Evolutionary conservation across 495 filamentous ascomycete species (phyloP).

Genomic region (Neurospora pannonica): DNA sequence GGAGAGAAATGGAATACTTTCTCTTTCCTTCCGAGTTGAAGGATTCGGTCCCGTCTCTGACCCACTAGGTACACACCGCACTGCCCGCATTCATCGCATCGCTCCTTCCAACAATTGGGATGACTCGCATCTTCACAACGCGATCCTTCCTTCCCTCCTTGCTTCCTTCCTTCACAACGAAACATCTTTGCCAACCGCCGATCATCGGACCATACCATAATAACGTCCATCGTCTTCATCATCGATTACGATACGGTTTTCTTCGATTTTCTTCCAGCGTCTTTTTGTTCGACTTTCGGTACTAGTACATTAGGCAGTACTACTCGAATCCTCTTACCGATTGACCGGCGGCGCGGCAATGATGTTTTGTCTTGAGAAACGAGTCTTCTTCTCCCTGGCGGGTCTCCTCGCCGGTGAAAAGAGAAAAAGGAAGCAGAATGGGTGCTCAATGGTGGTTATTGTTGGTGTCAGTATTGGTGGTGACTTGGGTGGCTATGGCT

Average conservation of each 20-base stretch:
- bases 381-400: neutral
- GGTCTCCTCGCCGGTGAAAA: neutral
- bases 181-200: neutral
- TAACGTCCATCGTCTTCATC: neutral
- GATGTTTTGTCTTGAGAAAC: neutral
- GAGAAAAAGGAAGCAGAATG: neutral
- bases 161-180: neutral
- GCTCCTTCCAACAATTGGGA: neutral
- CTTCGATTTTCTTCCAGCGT: slow-evolving; percentile 1
- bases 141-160: neutral
- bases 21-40: neutral
- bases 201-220: neutral
- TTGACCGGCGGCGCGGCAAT: neutral
- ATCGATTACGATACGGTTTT: neutral
- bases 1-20: neutral
- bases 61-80: neutral
- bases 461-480: neutral
- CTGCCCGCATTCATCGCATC: neutral
- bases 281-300: neutral
- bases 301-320: neutral
- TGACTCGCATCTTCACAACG: neutral
- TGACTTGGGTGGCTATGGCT: neutral
- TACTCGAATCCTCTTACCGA: neutral
- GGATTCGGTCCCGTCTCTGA: neutral
- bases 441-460: neutral